Conservation (phyloP, 805 yeast genomes). For the Kodamaea jinghongensis region DNA sequence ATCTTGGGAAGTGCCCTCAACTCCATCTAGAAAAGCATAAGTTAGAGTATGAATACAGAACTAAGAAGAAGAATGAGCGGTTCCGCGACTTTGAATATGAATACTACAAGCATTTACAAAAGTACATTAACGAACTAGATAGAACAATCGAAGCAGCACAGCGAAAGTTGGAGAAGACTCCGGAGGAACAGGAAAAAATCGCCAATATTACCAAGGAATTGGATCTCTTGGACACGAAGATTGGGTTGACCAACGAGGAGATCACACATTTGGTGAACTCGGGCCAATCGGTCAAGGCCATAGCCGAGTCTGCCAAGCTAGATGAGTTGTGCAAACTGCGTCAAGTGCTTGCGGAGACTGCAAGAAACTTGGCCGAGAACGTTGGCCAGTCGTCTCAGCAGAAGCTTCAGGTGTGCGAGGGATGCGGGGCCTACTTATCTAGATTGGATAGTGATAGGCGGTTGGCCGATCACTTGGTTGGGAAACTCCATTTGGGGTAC, state of each 20-base stretch:
- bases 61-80: constrained; percentile 38
- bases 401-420: constrained; percentile 83
- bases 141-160: constrained; percentile 60
- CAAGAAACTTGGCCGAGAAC: constrained; percentile 62
- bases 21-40: constrained; percentile 73
- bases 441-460: constrained; percentile 84
- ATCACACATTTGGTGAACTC: constrained; percentile 49
- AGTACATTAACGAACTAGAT: constrained; percentile 65
- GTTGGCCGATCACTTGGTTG: constrained; percentile 84
- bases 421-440: constrained; percentile 86
- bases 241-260: constrained; percentile 68
- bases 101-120: constrained; percentile 47
- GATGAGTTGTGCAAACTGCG: constrained; percentile 48
- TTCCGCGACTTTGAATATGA: constrained; percentile 53
- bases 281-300: constrained; percentile 50
- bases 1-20: constrained; percentile 75
- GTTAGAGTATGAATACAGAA: constrained; percentile 59
- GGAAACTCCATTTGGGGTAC: constrained; percentile 82
- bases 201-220: constrained; percentile 53
- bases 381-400: constrained; percentile 86
- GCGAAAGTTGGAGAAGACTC: constrained; percentile 65
- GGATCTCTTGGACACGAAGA: constrained; percentile 58
- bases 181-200: constrained; percentile 66
- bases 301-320: constrained; percentile 48
- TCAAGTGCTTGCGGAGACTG: constrained; percentile 51